A percentile compares a stretch with the other conserved stretches of the same genome.
These are phyloP conservation scores for Begonia masoniana DNA, from an alignment of 306 rosid species.

Conservation along the genomic window DNA sequence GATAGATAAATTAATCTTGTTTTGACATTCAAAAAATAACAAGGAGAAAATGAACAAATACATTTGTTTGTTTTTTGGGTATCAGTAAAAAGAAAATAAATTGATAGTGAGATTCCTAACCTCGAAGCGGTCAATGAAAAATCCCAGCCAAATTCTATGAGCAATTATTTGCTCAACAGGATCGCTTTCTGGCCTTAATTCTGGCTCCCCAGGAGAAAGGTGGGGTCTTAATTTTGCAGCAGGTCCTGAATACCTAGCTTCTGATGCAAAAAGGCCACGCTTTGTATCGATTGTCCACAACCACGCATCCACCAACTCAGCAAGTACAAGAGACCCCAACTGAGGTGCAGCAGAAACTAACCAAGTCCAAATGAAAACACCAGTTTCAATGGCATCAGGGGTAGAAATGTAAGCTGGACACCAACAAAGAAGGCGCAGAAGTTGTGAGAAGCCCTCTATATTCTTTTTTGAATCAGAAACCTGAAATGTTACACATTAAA, in stretches of 20 bases:
- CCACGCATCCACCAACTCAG: constrained; percentile 99
- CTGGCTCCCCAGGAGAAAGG: constrained; percentile 89
- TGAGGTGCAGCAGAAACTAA: constrained; percentile 98
- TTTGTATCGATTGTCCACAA: constrained; percentile 96
- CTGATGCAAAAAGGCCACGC: constrained; percentile 88
- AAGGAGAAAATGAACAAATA: no score
- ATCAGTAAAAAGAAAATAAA: neutral
- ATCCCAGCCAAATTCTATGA: constrained; percentile 95
- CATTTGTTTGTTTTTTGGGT: no score
- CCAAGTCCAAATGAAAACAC: constrained; percentile 99
- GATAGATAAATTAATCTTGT: no score
- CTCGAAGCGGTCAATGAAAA: constrained; percentile 97
- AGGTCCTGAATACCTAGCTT: constrained; percentile 64
- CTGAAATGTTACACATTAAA: constrained; percentile 34
- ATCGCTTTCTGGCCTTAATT: constrained; percentile 43
- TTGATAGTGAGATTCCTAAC: constrained; percentile 31
- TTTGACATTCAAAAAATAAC: no score
- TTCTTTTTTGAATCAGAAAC: constrained; percentile 75
- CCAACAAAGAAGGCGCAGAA: constrained; percentile 98
- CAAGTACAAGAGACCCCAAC: constrained; percentile 86
- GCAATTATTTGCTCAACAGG: constrained; percentile 90
- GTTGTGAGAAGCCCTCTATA: constrained; percentile 91
- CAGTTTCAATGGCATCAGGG: constrained; percentile 89
- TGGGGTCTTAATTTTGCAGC: constrained; percentile 91
- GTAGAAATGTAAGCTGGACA: constrained; percentile 96